Base-by-base conservation (phyloP, 495 filamentous ascomycete genomes). In the Tetracladium setigerum region DNA sequence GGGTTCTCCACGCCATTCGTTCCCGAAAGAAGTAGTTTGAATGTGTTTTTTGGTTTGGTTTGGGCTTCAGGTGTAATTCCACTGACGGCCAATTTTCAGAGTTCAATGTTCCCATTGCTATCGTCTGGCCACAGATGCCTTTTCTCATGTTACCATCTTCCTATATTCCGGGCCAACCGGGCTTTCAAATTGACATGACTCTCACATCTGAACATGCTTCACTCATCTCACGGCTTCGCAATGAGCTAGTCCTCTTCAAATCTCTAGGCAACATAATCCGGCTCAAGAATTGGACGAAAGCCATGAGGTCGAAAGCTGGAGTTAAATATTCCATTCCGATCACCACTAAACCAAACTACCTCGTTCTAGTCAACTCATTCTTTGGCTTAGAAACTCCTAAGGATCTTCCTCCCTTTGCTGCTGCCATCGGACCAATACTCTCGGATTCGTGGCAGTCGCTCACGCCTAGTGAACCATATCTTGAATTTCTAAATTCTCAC, bases 321-420 rank as follows among this genome's bases (percentile, higher is more conserved):
- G 57, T 69, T 17, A 38, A 49, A 6, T 54, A 55, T 31, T 42
- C 39, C 9, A 40, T 58, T 1, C 59, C 54, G 12, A 45, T 49
- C 0, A 38, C 53, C 2, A 49, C 52, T 14, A 71, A 71, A 44
- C 66, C 65, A 1, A 57, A 68, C 38, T 67, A 69, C 46, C 58
- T 71, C 5, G 30, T 64, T 1, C 54, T 71, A 17, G 60, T 71
- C 24, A 71, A 69, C 38, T 66, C 65, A 0, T 69, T 71, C 47
- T 63, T 58, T 16, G 67, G 67, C 1, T 50, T 71, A 5, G 67
- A 71, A 33, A 56, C 59, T 8, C 60, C 66, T 0, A 58, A 59
- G 33, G 67, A 70, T 49, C 38, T 69, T 6, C 67, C 67, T 2
- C 66, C 67, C 4, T 42, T 51, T 24, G 47, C 57, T 34, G 55